These are phyloP conservation scores for Pulveroboletus ravenelii DNA, from an alignment of 768 basidiomycete species.

Conservation along the genomic window DNA sequence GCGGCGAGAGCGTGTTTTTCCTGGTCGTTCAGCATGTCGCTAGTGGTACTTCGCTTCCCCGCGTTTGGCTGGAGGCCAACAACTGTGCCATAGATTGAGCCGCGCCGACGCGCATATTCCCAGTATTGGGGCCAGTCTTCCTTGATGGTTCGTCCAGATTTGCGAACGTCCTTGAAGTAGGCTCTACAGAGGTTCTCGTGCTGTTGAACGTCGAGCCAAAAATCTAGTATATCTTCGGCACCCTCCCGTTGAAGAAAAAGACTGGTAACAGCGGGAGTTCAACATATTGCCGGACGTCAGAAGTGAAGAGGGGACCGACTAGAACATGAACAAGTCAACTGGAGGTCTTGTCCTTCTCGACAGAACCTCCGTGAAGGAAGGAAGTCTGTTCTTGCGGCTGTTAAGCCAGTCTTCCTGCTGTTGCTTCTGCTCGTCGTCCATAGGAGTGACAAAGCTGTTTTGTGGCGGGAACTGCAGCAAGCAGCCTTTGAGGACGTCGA, in stretches of 20 bases:
- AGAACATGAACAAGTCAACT: constrained; percentile 98
- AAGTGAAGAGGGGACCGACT: constrained; percentile 52
- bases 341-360: constrained; percentile 88
- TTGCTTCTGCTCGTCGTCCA: constrained; percentile 51
- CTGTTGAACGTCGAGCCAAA: constrained; percentile 99
- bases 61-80: constrained; percentile 63
- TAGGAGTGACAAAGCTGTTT: constrained; percentile 17
- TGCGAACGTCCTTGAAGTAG: constrained; percentile 98
- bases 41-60: constrained; percentile 82
- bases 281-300: background rate
- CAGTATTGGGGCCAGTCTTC: constrained; percentile 99
- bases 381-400: constrained; percentile 69
- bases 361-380: constrained; percentile 88
- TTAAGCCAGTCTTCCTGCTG: constrained; percentile 71
- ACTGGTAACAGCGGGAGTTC: constrained; percentile 38
- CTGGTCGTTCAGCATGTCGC: constrained; percentile 61
- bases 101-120: constrained; percentile 86
- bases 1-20: constrained; percentile 63
- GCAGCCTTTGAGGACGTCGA: constrained; percentile 13
- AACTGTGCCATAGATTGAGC: constrained; percentile 89
- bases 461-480: constrained; percentile 12
- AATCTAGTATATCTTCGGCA: constrained; percentile 93
- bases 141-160: constrained; percentile 87
- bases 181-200: constrained; percentile 98
- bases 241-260: constrained; percentile 95